Evolutionary conservation across 331 rosid species (phyloP), one percentile per base, ranked within the genome.

Genomic region (Telfairia occidentalis): DNA sequence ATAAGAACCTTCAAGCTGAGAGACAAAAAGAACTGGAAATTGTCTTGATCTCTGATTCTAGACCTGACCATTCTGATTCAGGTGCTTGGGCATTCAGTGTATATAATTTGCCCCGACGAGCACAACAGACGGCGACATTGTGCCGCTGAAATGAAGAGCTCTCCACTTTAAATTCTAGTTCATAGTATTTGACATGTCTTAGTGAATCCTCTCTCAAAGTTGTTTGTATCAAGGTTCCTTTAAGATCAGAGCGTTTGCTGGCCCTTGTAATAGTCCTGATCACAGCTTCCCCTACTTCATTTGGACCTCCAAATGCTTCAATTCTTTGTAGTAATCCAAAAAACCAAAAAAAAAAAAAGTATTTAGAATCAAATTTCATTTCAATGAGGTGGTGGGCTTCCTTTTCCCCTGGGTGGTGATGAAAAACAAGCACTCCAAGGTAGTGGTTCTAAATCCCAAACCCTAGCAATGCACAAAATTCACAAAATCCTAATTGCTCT

Each of bases 21-120:
- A 95, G 88, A 54, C 60, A 81, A 81, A 91, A 95, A 6, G 97
- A 95, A 66, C 83, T 66, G 9, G 96, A 93, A 65, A 91, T 90
- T 52, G 30, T 64, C 32, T 85, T 81, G 81, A 95, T 90, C 67
- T 80, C 88, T 0, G 83, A 83, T 83, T 92, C 80, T 75, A 92
- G 78, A 5, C 37, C 54, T 3, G 84, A 83, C 97, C 97, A 90
- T 5, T 61, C 86, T 5, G 95, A 79, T 84, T 95, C 96, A 3
- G 97, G 97, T 61, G 92, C 93, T 77, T 95, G 99, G 79, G 96
- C 97, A 78, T 95, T 95, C 30, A 95, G 84, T 8, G 97, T 92
- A 30, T 71, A 89, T 30, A 95, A 84, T 78, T 82, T 84, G 6
- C 99, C 99, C 5, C 65, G 78, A 3, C 80, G 76, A 46, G 88